Evolutionary conservation across 2,329 filamentous ascomycete species (phyloP).

Genomic region (Stylonectria norvegica): DNA sequence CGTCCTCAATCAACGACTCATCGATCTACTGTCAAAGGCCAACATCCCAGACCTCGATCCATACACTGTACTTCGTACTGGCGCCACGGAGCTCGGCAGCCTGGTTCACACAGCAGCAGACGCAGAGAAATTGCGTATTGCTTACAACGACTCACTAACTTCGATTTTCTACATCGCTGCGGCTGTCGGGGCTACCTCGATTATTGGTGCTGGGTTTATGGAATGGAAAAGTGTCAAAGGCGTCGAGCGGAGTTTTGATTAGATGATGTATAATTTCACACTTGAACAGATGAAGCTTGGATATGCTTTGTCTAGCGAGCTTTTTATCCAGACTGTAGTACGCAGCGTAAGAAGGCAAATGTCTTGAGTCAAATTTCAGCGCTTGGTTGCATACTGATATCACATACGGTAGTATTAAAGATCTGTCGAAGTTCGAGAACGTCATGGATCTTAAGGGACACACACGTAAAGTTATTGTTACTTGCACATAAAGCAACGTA

Average conservation of each 20-base stretch:
- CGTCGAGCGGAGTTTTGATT: not conserved
- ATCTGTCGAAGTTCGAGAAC: too few species aligned
- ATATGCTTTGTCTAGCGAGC: too few species aligned
- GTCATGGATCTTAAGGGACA: too few species aligned
- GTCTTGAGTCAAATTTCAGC: too few species aligned
- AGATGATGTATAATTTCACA: too few species aligned
- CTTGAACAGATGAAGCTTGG: too few species aligned
- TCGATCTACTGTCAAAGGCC: slow-evolving; percentile 38
- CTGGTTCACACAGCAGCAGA: slow-evolving; percentile 14
- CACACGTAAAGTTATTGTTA: too few species aligned
- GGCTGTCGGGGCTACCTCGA: slow-evolving; percentile 38
- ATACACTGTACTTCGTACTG: slow-evolving; percentile 22
- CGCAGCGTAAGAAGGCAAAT: too few species aligned
- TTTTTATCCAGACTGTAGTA: too few species aligned
- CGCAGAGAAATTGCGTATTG: slow-evolving; percentile 20
- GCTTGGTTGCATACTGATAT: too few species aligned
- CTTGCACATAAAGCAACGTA: too few species aligned
- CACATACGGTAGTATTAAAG: too few species aligned
- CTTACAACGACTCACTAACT: slow-evolving; percentile 39
- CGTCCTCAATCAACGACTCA: slow-evolving; percentile 43
- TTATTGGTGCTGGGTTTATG: slow-evolving; percentile 36
- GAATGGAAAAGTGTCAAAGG: slow-evolving; percentile 53
- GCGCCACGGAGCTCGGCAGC: slow-evolving; percentile 30
- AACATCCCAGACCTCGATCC: slow-evolving; percentile 30
- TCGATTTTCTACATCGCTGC: slow-evolving; percentile 36